Evolutionary conservation across 2,329 filamentous ascomycete species (phyloP).

Genomic region (Paecilomyces sp.): DNA sequence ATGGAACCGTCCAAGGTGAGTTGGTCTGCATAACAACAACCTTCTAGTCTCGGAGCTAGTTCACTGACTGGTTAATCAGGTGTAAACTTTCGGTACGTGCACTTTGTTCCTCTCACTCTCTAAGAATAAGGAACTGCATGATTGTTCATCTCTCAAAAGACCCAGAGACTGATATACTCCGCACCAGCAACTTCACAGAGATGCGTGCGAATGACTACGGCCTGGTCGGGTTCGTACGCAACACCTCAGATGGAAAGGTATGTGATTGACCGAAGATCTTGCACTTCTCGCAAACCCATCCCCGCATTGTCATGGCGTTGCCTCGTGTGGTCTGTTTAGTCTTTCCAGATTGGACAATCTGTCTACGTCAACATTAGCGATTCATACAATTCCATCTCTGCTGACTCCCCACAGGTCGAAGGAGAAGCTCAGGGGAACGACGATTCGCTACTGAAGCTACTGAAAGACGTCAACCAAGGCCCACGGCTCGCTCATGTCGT

Average conservation of each 20-base stretch:
- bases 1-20: conserved; percentile 64
- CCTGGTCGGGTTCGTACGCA: conserved; percentile 44
- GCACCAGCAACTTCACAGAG: conserved; percentile 34
- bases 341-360: background rate
- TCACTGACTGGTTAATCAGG: conserved; percentile 15
- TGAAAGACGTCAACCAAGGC: conserved; percentile 68
- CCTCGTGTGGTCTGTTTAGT: background rate
- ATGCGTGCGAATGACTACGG: conserved; percentile 35
- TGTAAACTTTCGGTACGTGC: conserved; percentile 43
- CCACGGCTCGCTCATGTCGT: conserved; percentile 66
- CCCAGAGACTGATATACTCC: background rate
- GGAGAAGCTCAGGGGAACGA: conserved; percentile 79
- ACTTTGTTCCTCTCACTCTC: background rate
- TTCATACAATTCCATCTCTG: background rate
- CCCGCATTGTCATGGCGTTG: background rate
- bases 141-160: background rate
- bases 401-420: conserved; percentile 57
- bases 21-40: background rate
- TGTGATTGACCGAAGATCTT: background rate
- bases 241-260: conserved; percentile 40
- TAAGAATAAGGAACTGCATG: background rate
- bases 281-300: background rate
- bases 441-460: conserved; percentile 58
- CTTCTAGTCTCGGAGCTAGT: background rate
- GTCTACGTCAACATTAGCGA: background rate